phyloP scores from a whole-genome alignment of 805 yeast genomes.

The Candida ovalis region DNA sequence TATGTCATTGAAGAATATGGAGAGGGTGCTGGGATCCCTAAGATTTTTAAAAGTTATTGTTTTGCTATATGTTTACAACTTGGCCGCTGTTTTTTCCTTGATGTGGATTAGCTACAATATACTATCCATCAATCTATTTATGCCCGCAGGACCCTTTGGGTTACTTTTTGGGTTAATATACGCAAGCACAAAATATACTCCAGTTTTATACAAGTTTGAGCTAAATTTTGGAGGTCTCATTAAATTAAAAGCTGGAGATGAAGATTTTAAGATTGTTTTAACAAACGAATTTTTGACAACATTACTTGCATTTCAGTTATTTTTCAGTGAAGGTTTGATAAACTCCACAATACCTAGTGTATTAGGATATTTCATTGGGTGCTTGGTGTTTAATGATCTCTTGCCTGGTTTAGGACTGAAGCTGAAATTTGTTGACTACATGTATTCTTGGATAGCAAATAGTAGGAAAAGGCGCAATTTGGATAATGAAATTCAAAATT shows the following conservation, averaged over 20 bases:
- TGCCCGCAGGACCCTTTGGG: slow-evolving; percentile 43
- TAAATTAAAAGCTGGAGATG: slow-evolving; percentile 13
- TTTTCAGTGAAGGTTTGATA: slow-evolving; percentile 41
- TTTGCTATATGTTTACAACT: slow-evolving; percentile 46
- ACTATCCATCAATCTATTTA: slow-evolving; percentile 38
- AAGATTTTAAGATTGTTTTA: slow-evolving; percentile 19
- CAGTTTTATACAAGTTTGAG: slow-evolving; percentile 37
- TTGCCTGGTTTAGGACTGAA: slow-evolving; percentile 39
- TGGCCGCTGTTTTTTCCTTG: slow-evolving; percentile 34
- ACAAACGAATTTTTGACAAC: slow-evolving; percentile 33
- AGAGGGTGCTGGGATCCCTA: slow-evolving; percentile 53
- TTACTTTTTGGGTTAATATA: slow-evolving; percentile 36
- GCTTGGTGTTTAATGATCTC: slow-evolving; percentile 39
- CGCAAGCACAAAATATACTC: slow-evolving; percentile 38
- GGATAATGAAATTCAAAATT: slow-evolving; percentile 11
- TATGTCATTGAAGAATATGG: slow-evolving; percentile 52
- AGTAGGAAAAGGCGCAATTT: slow-evolving; percentile 6
- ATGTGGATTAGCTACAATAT: slow-evolving; percentile 29
- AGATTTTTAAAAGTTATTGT: slow-evolving; percentile 47
- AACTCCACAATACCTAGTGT: slow-evolving; percentile 36
- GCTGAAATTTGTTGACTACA: slow-evolving; percentile 13
- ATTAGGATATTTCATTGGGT: slow-evolving; percentile 42
- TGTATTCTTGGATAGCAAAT: slow-evolving; percentile 14
- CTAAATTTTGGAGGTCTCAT: slow-evolving; percentile 30
- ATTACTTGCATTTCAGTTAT: slow-evolving; percentile 31